A percentile compares a stretch with the other conserved stretches of the same genome.
Conservation (phyloP, 257 asterid genomes). For the Catharanthus roseus region DNA sequence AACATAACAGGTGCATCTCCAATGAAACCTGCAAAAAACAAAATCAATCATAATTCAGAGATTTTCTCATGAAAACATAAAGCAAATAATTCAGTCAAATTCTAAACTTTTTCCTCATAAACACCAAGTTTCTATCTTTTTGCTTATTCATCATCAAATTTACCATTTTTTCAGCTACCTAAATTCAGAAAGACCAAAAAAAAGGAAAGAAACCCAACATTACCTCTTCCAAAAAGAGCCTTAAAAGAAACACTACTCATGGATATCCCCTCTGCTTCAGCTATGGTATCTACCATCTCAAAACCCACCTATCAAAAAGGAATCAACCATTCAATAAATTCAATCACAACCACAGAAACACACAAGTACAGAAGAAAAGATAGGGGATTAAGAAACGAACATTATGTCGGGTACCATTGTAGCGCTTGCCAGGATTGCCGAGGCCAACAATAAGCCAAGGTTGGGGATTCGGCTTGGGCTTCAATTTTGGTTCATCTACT, state of each 20-base stretch:
- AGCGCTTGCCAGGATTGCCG: conserved; percentile 97
- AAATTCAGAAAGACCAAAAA: background rate
- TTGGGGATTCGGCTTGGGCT: conserved; percentile 35
- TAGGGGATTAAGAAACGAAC: conserved; percentile 25
- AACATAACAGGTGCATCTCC: conserved; percentile 88
- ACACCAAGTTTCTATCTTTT: background rate
- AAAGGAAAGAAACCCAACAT: background rate
- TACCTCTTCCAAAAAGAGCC: conserved; percentile 88
- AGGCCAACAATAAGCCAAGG: conserved; percentile 98
- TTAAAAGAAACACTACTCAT: conserved; percentile 66
- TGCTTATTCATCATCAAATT: background rate
- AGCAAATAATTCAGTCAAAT: background rate
- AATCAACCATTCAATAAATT: background rate
- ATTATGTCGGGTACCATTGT: conserved; percentile 74
- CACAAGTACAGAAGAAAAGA: background rate
- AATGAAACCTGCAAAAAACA: conserved; percentile 51
- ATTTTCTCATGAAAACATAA: background rate
- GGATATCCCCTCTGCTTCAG: conserved; percentile 83
- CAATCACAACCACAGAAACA: background rate
- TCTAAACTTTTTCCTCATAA: background rate
- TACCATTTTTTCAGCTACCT: background rate
- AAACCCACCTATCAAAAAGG: conserved; percentile 64
- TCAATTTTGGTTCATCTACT: conserved; percentile 13
- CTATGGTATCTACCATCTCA: conserved; percentile 82
- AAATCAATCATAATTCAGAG: background rate